Evolutionary conservation across 2,329 filamentous ascomycete species (phyloP), one percentile per base, ranked within the genome.

Genomic region (Colletotrichum tamarilloi): DNA sequence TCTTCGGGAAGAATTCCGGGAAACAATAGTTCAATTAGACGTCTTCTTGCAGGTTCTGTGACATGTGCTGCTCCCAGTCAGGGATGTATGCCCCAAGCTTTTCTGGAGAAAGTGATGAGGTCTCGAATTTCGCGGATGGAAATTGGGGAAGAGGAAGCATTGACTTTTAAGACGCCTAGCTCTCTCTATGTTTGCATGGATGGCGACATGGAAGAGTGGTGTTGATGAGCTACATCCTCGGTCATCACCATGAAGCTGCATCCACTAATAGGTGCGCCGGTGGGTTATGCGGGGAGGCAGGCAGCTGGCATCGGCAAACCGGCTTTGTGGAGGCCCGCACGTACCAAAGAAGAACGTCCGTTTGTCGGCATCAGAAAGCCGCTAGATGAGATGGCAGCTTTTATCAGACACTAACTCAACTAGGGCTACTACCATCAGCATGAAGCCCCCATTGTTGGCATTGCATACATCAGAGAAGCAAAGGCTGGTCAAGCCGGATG

Each of bases 121-220:
- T 42, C 38, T 35, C 12, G 24, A 16, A 2, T 26, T 5, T 8
- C 38, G 5, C 3, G n/a, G 24, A 22, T 22, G 11, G 35, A 19
- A 14, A 24, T 6, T 5, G n/a, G 35, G 16, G 35, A 7, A 56
- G 26, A 14, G 11, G 56, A 53, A 38, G 35, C 46, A 57, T 49
- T 62, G 56, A 60, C 55, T 30, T 67, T 57, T 42, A 26, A 9
- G 26, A 28, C 4, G 14, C 52, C 22, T 26, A 42, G 26, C 55
- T 67, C 55, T 60, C 55, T 67, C 55, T 60, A 7, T 3, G 26
- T 35, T 38, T 57, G 56, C 63, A 70, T 66, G 22, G 26, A 60
- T 30, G 14, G 38, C 19, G 16, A 26, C 38, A 70, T 59, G 59
- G 59, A 26, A 53, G 59, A 55, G 42, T 30, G 32, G 11, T 42